Evolutionary conservation across 257 asterid genomes (phyloP).

Genomic region (Nicotiana noctiflora): DNA sequence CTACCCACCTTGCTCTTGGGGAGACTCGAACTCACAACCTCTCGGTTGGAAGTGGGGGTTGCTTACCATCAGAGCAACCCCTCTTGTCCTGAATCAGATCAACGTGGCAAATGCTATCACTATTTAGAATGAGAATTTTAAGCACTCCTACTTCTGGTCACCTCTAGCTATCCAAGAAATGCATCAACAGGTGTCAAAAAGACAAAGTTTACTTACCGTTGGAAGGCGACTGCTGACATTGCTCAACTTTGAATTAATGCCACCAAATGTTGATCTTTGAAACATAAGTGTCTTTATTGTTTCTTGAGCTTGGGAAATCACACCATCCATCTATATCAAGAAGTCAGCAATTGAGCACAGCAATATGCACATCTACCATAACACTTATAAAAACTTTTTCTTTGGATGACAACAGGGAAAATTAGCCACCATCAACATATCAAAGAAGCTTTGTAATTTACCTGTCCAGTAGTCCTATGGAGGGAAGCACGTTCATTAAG

Average conservation of each 20-base stretch:
- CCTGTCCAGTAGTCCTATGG: slow-evolving; percentile 82
- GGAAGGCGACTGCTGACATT: slow-evolving; percentile 97
- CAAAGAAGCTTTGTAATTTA: slow-evolving; percentile 13
- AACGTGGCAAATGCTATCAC: background rate
- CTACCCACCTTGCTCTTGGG: no score
- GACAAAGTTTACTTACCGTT: slow-evolving; percentile 41
- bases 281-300: slow-evolving; percentile 73
- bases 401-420: background rate
- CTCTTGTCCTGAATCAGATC: no score
- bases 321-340: slow-evolving; percentile 70
- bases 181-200: background rate
- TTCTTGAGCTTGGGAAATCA: slow-evolving; percentile 96
- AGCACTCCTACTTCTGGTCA: background rate
- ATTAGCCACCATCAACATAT: background rate
- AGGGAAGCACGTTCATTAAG: slow-evolving; percentile 83
- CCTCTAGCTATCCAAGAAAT: background rate
- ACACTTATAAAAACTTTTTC: background rate
- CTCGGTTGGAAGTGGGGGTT: no score
- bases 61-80: no score
- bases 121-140: background rate
- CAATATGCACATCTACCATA: background rate
- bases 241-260: slow-evolving; percentile 80
- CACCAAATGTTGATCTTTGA: slow-evolving; percentile 93
- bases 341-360: slow-evolving; percentile 1
- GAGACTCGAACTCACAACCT: no score